Percentiles rank a stretch among this genome's conserved stretches.
Conservation (phyloP, 305 asterid species). For the Fraxinus dipetala region DNA sequence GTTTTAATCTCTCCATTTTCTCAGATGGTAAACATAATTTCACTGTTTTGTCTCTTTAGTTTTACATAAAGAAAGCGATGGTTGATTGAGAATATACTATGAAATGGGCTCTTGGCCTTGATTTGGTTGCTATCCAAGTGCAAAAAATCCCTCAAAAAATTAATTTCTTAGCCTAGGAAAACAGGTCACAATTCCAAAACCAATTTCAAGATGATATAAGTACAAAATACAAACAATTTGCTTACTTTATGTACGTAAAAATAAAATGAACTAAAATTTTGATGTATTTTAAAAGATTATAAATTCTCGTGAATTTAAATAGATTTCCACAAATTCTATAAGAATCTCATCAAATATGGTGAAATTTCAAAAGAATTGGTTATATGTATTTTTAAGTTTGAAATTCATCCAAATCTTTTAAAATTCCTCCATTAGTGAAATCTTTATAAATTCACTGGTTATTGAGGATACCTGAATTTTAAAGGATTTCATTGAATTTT, state of each 20-base stretch:
- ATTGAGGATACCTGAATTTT: too few relatives aligned
- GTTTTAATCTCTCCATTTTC: not conserved
- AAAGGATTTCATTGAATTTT: too few relatives aligned
- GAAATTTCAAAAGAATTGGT: too few relatives aligned
- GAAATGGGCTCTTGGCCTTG: conserved; percentile 29
- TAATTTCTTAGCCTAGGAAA: not conserved
- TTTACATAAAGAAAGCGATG: not conserved
- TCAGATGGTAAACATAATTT: not conserved
- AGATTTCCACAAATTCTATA: too few relatives aligned
- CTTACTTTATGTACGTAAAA: not conserved
- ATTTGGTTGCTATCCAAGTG: conserved; percentile 23
- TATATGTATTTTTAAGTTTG: too few relatives aligned
- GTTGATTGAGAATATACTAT: conserved; percentile 2
- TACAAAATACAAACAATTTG: not conserved
- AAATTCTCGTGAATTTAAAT: too few relatives aligned
- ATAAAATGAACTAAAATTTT: not conserved
- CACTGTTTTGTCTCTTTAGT: not conserved
- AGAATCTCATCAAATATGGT: too few relatives aligned
- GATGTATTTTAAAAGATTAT: too few relatives aligned
- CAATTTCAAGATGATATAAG: not conserved
- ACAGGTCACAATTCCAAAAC: not conserved
- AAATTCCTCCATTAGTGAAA: too few relatives aligned
- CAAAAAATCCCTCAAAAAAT: conserved; percentile 1
- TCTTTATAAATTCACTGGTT: too few relatives aligned
- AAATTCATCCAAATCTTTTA: too few relatives aligned